Conservation (phyloP, 2,329 filamentous ascomycete genomes). For the Penicillium janthinellum region DNA sequence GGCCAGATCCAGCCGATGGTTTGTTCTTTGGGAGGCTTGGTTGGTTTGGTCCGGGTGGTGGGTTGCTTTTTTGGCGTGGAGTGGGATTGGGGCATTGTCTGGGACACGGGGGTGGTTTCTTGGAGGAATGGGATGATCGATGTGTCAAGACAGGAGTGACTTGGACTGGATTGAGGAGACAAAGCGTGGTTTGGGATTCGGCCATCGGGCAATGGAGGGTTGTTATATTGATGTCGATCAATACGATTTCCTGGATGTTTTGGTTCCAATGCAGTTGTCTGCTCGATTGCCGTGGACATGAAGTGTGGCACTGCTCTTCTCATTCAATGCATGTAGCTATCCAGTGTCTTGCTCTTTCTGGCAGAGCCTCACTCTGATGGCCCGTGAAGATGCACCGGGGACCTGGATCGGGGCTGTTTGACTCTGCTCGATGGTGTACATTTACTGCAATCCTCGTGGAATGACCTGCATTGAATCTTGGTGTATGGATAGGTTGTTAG, state of each 20-base stretch:
- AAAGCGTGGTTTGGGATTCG: background rate
- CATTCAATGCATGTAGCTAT: background rate
- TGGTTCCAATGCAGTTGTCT: background rate
- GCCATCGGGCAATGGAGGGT: background rate
- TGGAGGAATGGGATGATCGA: background rate
- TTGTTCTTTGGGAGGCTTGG: conserved; percentile 1
- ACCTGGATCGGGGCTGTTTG: background rate
- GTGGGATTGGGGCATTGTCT: background rate
- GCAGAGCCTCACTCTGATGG: background rate
- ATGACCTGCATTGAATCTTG: background rate
- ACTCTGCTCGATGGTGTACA: background rate
- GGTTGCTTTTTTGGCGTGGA: background rate
- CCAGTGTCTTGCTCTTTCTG: background rate
- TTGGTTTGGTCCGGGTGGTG: background rate
- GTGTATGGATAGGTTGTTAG: background rate
- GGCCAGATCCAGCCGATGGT: conserved; percentile 40
- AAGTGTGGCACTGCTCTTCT: background rate
- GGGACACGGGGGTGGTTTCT: background rate
- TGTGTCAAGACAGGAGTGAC: background rate
- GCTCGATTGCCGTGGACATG: background rate
- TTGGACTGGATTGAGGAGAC: background rate
- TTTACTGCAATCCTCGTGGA: background rate
- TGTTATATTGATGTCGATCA: background rate
- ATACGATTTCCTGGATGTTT: background rate
- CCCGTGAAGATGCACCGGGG: background rate